These are phyloP conservation scores for Monosporascus sp. DNA, from an alignment of 2,329 filamentous ascomycete genomes.

Conservation along the genomic window DNA sequence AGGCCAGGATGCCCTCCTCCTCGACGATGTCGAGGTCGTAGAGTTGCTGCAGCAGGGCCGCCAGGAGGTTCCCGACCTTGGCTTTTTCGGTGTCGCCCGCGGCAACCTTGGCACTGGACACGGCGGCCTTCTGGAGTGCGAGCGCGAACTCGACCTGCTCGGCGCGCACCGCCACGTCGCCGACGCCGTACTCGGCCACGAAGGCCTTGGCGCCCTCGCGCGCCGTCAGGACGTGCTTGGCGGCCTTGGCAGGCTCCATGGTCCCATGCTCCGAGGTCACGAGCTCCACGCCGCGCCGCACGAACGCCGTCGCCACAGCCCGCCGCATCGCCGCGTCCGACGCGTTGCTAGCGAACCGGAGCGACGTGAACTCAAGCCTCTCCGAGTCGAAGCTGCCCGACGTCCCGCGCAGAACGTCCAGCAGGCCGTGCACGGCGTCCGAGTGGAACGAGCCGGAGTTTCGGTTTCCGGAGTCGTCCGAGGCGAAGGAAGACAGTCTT, in stretches of 20 bases:
- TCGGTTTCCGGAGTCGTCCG: slow-evolving; percentile 61
- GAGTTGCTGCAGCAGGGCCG: slow-evolving; percentile 76
- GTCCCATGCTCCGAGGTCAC: slow-evolving; percentile 42
- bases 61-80: slow-evolving; percentile 58
- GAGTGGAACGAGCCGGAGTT: slow-evolving; percentile 64
- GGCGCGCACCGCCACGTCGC: slow-evolving; percentile 53
- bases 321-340: slow-evolving; percentile 83
- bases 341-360: slow-evolving; percentile 87
- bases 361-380: slow-evolving; percentile 85
- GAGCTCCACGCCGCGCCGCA: slow-evolving; percentile 72
- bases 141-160: slow-evolving; percentile 85
- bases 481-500: slow-evolving; percentile 66
- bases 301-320: slow-evolving; percentile 80
- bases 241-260: slow-evolving; percentile 58
- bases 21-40: slow-evolving; percentile 81
- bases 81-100: slow-evolving; percentile 33
- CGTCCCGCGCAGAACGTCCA: slow-evolving; percentile 74
- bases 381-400: slow-evolving; percentile 73
- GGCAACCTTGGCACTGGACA: slow-evolving; percentile 54
- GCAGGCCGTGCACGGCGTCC: slow-evolving; percentile 80
- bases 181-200: slow-evolving; percentile 54
- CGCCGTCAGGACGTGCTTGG: slow-evolving; percentile 53
- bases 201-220: slow-evolving; percentile 50
- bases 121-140: slow-evolving; percentile 74
- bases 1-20: slow-evolving; percentile 80